Percentiles rank a stretch among this genome's conserved stretches.
Evolutionary conservation across 75 land plant species (phyloP).

Genomic region (Pseudotsuga menziesii): DNA sequence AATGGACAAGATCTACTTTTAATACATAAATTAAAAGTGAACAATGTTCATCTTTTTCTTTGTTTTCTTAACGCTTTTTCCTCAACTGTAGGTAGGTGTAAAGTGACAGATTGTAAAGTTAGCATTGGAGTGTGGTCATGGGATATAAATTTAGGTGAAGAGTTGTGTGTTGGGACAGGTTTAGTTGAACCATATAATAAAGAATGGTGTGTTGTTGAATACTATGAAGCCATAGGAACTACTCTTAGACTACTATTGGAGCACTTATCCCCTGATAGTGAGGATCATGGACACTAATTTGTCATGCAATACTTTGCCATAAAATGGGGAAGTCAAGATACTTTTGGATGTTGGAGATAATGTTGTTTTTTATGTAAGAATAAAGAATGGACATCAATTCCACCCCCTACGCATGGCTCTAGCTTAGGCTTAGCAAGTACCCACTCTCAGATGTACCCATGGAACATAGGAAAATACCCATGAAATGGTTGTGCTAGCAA

Average conservation of each 20-base stretch:
- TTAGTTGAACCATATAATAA: constrained; percentile 65
- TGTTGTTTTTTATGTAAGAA: constrained; percentile 40
- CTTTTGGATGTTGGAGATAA: constrained; percentile 73
- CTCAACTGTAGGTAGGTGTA: constrained; percentile 50
- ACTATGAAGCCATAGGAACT: constrained; percentile 65
- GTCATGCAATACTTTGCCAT: too few relatives aligned
- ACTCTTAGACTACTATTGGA: constrained; percentile 63
- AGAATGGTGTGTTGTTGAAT: constrained; percentile 86
- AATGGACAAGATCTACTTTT: not conserved
- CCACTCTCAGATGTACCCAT: too few relatives aligned
- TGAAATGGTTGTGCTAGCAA: too few relatives aligned
- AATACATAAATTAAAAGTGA: not conserved
- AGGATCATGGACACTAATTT: constrained; percentile 61
- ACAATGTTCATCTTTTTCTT: not conserved
- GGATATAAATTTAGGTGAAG: constrained; percentile 73
- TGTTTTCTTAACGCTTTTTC: not conserved
- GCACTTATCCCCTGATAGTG: constrained; percentile 32
- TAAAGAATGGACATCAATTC: too few relatives aligned
- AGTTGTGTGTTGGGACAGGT: constrained; percentile 81
- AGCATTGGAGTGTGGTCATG: constrained; percentile 93
- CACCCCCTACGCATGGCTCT: too few relatives aligned
- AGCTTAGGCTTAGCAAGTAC: too few relatives aligned
- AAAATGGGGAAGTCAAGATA: constrained; percentile 47
- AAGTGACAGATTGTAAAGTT: constrained; percentile 44
- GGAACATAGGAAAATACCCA: too few relatives aligned